phyloP scores from a whole-genome alignment of 257 asterid species.

The Nemophila menziesii region DNA sequence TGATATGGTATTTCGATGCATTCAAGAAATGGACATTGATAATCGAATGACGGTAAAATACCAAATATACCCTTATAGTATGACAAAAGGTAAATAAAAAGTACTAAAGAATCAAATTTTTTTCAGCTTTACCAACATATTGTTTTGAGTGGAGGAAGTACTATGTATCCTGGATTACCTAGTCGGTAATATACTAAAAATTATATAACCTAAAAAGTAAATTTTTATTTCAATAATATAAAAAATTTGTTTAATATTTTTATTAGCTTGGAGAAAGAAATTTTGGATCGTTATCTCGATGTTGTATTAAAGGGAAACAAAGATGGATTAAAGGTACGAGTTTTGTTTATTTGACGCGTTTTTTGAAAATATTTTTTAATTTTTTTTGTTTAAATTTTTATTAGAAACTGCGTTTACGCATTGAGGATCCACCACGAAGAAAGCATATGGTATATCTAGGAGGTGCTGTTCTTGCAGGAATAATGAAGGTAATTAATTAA shows the following conservation, averaged over 20 bases:
- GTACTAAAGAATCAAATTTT: constrained; percentile 2
- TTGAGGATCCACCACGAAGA: constrained; percentile 98
- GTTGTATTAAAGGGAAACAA: constrained; percentile 88
- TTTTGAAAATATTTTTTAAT: not conserved
- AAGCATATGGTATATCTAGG: constrained; percentile 98
- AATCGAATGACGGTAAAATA: constrained; percentile 81
- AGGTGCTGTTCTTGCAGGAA: constrained; percentile 99
- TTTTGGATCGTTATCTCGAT: constrained; percentile 86
- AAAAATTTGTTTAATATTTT: constrained; percentile 1
- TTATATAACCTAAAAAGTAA: not conserved
- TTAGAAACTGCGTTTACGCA: constrained; percentile 80
- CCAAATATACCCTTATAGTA: constrained; percentile 12
- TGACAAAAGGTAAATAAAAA: constrained; percentile 8
- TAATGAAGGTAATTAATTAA: constrained; percentile 98
- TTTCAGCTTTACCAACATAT: constrained; percentile 95
- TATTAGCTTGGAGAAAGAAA: constrained; percentile 88
- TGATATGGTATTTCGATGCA: constrained; percentile 96
- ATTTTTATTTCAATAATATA: not conserved
- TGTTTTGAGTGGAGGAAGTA: constrained; percentile 94
- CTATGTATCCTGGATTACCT: constrained; percentile 98
- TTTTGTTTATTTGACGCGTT: not conserved
- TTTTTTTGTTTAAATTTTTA: constrained; percentile 10
- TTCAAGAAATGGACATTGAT: constrained; percentile 98
- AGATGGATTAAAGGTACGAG: constrained; percentile 85
- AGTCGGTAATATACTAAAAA: constrained; percentile 60